Evolutionary conservation across 768 basidiomycete species (phyloP), one percentile per base, ranked within the genome.

Genomic region (Infundibulicybe gibba): DNA sequence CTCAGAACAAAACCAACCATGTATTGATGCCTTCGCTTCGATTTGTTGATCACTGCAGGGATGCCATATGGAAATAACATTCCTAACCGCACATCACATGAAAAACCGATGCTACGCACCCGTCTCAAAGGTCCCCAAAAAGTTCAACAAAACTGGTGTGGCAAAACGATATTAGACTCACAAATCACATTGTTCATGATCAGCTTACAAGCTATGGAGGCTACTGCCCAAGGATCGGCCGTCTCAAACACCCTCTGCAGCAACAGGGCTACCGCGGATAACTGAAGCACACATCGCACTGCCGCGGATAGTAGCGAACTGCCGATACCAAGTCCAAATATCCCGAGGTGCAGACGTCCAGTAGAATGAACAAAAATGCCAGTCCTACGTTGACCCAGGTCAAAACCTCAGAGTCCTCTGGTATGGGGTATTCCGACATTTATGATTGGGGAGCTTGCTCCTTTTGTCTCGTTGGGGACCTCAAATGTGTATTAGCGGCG

Each of bases 361-460:
- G 77, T 33, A 81, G 58, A 58, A 94, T 79, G 63, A 94, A 94
- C 2, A 75, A 64, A 56, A 93, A 75, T 0, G 81, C 88, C 47
- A 93, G 73, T 25, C 69, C 77, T 45, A 94, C 87, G 58, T 93
- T 90, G n/a, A 62, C 49, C 86, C 86, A 92, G 32, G 67, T 70
- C 40, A 93, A 64, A 2, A 61, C 41, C 31, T 56, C 53, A 31
- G 58, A 63, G 19, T 54, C 43, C 20, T 44, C n/a, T 25, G 25
- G 25, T 25, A 25, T 25, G 25, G 25, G 25, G 25, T 25, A 25
- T 3, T 25, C 25, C 3, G 25, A 25, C 25, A 25, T 25, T 25
- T 25, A 25, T 25, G 25, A n/a, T n/a, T n/a, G n/a, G n/a, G n/a
- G n/a, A n/a, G n/a, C n/a, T n/a, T n/a, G n/a, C n/a, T n/a, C n/a